These are phyloP conservation scores for Cercospora sp. DNA, from an alignment of 2,329 filamentous ascomycete species.

Conservation along the genomic window DNA sequence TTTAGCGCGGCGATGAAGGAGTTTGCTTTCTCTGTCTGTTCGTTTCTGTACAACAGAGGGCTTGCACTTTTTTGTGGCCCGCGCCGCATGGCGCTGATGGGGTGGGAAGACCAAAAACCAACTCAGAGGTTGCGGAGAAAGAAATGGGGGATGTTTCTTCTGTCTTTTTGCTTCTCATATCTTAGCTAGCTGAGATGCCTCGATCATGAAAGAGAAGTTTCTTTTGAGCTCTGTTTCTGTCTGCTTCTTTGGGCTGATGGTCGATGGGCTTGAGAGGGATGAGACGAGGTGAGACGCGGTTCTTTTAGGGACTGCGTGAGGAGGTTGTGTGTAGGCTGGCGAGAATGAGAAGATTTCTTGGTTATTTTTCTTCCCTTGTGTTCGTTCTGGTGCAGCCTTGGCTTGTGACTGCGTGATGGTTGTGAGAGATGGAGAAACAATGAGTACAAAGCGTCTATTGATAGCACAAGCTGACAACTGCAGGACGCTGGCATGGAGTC, in stretches of 20 bases:
- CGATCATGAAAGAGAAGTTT: neutral
- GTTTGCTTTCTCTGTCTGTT: constrained; percentile 14
- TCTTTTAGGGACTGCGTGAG: neutral
- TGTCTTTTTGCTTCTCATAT: neutral
- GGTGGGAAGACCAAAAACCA: neutral
- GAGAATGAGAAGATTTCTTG: neutral
- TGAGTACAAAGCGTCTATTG: neutral
- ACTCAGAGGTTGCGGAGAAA: neutral
- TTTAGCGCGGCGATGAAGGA: constrained; percentile 17
- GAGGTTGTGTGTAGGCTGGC: neutral
- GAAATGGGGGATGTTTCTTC: neutral
- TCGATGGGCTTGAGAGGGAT: neutral
- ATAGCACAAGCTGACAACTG: neutral
- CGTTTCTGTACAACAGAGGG: constrained; percentile 28
- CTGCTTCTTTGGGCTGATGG: neutral
- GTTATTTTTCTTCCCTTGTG: neutral
- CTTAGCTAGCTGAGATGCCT: neutral
- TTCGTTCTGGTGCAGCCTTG: neutral
- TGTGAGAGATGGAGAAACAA: neutral
- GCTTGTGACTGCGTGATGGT: neutral
- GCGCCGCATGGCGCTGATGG: constrained; percentile 24
- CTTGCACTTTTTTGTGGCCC: neutral
- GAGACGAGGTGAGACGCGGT: neutral
- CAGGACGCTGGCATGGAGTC: neutral
- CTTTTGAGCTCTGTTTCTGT: neutral